Evolutionary conservation across 352 stramenopile genomes (phyloP).

Genomic region (Thraustochytrium sp.): DNA sequence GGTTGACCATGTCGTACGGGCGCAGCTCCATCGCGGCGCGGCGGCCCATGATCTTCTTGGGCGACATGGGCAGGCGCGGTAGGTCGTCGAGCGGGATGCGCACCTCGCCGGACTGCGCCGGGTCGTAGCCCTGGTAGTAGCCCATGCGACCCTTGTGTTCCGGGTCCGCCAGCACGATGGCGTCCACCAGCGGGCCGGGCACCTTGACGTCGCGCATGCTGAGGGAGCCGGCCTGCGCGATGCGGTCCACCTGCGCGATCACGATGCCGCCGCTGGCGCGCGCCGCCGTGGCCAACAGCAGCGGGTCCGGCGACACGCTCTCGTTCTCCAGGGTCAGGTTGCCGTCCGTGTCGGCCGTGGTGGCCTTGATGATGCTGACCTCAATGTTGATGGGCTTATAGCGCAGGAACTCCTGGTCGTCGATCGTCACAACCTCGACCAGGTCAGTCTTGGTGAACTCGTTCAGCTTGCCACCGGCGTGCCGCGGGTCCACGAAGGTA

Average conservation of each 20-base stretch:
- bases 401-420: slow-evolving; percentile 54
- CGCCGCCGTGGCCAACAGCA: slow-evolving; percentile 54
- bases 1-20: slow-evolving; percentile 56
- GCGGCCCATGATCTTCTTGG: slow-evolving; percentile 59
- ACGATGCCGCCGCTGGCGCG: slow-evolving; percentile 57
- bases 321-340: slow-evolving; percentile 61
- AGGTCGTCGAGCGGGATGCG: slow-evolving; percentile 48
- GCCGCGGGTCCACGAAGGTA: slow-evolving; percentile 58
- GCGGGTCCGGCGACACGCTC: slow-evolving; percentile 56
- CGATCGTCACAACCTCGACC: slow-evolving; percentile 10
- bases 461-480: slow-evolving; percentile 50
- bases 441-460: slow-evolving; percentile 53
- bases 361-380: slow-evolving; percentile 59
- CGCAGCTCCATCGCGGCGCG: slow-evolving; percentile 53
- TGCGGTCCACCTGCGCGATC: slow-evolving; percentile 59
- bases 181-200: slow-evolving; percentile 57
- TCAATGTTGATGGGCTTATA: slow-evolving; percentile 61
- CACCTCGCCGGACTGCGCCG: slow-evolving; percentile 54
- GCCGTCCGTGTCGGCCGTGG: slow-evolving; percentile 51
- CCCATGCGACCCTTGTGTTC: slow-evolving; percentile 56
- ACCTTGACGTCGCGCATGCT: slow-evolving; percentile 51
- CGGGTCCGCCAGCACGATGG: slow-evolving; percentile 55
- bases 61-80: slow-evolving; percentile 49
- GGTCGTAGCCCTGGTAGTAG: slow-evolving; percentile 52
- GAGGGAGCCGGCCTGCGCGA: slow-evolving; percentile 53